Percentiles rank a stretch among this genome's conserved stretches.
Evolutionary conservation across 1,139 yeast species (phyloP).

Genomic region (Wickerhamomyces sp.): DNA sequence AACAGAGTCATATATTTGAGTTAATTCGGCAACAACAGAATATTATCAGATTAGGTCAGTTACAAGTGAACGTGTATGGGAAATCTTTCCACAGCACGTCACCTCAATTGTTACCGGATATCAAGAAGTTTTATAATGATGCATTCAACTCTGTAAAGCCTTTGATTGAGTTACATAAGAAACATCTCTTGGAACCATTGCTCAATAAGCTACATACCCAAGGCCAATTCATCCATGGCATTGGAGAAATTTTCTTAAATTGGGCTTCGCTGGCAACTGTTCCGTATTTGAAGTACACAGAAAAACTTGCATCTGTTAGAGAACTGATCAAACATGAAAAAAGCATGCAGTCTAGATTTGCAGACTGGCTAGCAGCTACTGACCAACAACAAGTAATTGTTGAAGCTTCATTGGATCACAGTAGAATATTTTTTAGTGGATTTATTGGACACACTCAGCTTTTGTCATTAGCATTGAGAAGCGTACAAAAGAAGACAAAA

Average conservation of each 20-base stretch:
- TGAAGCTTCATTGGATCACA: conserved; percentile 46
- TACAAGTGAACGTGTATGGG: conserved; percentile 58
- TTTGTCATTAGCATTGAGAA: conserved; percentile 60
- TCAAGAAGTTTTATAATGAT: conserved; percentile 52
- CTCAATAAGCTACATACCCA: conserved; percentile 44
- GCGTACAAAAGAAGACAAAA: conserved; percentile 49
- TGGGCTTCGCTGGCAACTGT: conserved; percentile 63
- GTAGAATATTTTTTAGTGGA: conserved; percentile 64
- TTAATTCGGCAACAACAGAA: conserved; percentile 69
- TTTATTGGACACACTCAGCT: conserved; percentile 73
- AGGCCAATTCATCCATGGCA: conserved; percentile 63
- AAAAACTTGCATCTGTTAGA: conserved; percentile 46
- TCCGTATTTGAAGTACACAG: conserved; percentile 58
- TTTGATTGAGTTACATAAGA: conserved; percentile 56
- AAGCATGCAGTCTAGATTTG: conserved; percentile 44
- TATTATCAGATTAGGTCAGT: conserved; percentile 64
- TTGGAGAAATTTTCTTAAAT: conserved; percentile 58
- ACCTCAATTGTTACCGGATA: conserved; percentile 41
- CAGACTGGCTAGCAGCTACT: conserved; percentile 42
- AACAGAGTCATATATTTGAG: conserved; percentile 78
- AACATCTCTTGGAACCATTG: conserved; percentile 52
- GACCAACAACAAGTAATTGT: conserved; percentile 40
- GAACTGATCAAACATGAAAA: conserved; percentile 50
- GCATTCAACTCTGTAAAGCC: conserved; percentile 60
- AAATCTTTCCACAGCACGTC: conserved; percentile 34